Evolutionary conservation across 1,139 yeast genomes (phyloP).

Genomic region (Taphrina populina): DNA sequence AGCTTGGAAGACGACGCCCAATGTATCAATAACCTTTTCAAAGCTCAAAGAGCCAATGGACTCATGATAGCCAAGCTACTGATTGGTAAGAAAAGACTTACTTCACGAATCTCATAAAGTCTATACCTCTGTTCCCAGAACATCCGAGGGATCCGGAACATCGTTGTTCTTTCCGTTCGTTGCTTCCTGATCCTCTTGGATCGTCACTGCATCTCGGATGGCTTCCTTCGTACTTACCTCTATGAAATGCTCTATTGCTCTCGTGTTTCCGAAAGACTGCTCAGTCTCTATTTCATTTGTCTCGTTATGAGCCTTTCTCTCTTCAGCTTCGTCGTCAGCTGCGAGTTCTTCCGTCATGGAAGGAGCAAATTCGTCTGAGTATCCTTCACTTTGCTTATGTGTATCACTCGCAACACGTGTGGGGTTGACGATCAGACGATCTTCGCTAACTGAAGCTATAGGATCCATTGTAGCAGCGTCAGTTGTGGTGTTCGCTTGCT

Average conservation of each 20-base stretch:
- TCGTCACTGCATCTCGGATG: neutral
- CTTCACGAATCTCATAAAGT: no score
- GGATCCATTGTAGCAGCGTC: no score
- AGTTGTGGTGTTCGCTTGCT: no score
- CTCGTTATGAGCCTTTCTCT: neutral
- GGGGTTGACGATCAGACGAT: no score
- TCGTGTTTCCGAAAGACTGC: neutral
- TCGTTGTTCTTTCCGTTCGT: neutral
- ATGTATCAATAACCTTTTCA: neutral
- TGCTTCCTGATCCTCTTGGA: neutral
- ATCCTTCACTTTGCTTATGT: no score
- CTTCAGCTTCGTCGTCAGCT: neutral
- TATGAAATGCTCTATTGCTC: no score
- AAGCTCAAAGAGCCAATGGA: neutral
- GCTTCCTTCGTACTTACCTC: neutral
- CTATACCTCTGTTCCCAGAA: conserved; percentile 8
- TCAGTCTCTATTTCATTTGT: neutral
- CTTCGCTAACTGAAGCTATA: no score
- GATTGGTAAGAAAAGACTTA: no score
- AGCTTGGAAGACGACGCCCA: neutral
- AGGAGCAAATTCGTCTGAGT: no score
- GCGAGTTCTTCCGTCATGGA: neutral
- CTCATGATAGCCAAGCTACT: conserved; percentile 9
- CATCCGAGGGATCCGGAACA: neutral
- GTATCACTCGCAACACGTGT: no score